Conservation (phyloP, 2,329 filamentous ascomycete species). For the Lithohypha guttulata region DNA sequence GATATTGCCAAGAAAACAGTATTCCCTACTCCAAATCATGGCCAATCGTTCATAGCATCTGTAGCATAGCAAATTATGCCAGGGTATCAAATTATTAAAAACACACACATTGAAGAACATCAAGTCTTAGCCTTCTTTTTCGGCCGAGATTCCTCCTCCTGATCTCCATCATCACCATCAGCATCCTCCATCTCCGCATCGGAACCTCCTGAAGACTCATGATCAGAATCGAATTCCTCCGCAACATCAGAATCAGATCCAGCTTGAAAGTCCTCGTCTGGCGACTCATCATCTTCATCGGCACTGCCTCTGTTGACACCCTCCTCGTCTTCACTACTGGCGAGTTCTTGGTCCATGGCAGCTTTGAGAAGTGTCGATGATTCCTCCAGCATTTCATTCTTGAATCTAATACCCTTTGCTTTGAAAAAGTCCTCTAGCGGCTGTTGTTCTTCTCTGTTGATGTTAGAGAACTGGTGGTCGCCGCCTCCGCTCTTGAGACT, state of each 20-base stretch:
- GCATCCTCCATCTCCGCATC: slow-evolving; percentile 46
- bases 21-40: too few relatives aligned
- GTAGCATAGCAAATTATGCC: too few relatives aligned
- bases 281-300: slow-evolving; percentile 89
- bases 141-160: slow-evolving; percentile 44
- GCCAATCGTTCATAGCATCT: too few relatives aligned
- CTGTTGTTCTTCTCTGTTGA: slow-evolving; percentile 95
- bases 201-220: slow-evolving; percentile 71
- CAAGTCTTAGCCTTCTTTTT: slow-evolving; percentile 53
- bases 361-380: slow-evolving; percentile 58
- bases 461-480: slow-evolving; percentile 96
- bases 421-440: slow-evolving; percentile 97
- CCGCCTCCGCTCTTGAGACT: slow-evolving; percentile 76
- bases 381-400: slow-evolving; percentile 98
- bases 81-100: neutral
- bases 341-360: slow-evolving; percentile 73
- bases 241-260: slow-evolving; percentile 91
- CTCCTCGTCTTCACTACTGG: slow-evolving; percentile 20
- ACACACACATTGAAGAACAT: neutral
- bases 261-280: slow-evolving; percentile 90
- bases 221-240: slow-evolving; percentile 86
- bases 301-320: slow-evolving; percentile 62
- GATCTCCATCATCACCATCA: slow-evolving; percentile 33
- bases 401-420: slow-evolving; percentile 84
- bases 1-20: too few relatives aligned